Evolutionary conservation across 805 yeast species (phyloP).

Genomic region (Wickerhamomyces hampshirensis): DNA sequence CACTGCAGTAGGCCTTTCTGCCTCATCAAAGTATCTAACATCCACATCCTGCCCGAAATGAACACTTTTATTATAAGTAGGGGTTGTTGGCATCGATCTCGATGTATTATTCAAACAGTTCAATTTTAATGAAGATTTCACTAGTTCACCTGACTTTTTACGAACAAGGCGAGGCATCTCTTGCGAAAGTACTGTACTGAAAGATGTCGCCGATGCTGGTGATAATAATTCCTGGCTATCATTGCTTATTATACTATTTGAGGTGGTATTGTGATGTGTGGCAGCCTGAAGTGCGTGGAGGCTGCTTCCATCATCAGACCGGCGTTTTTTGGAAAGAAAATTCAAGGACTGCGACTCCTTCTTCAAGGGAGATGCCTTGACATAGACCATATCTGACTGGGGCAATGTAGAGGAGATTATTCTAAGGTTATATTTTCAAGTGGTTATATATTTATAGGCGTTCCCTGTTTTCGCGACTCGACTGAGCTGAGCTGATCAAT

Average conservation of each 20-base stretch:
- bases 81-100: conserved; percentile 48
- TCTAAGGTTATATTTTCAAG: no score
- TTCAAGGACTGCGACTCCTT: conserved; percentile 16
- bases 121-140: conserved; percentile 65
- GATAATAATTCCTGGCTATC: background rate
- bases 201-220: background rate
- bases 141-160: conserved; percentile 85
- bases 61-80: conserved; percentile 60
- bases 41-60: conserved; percentile 72
- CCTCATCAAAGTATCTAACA: conserved; percentile 65
- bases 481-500: no score
- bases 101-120: conserved; percentile 31
- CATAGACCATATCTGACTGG: conserved; percentile 14
- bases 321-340: conserved; percentile 19
- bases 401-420: no score
- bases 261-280: background rate
- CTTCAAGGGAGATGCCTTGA: conserved; percentile 10
- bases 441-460: no score
- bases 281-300: background rate
- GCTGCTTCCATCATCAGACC: conserved; percentile 5
- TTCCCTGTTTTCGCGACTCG: no score
- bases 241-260: background rate
- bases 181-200: background rate
- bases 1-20: conserved; percentile 75
- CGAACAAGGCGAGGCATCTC: conserved; percentile 45